phyloP scores from a whole-genome alignment of 2,329 filamentous ascomycete species.

The Alternaria consortialis region DNA sequence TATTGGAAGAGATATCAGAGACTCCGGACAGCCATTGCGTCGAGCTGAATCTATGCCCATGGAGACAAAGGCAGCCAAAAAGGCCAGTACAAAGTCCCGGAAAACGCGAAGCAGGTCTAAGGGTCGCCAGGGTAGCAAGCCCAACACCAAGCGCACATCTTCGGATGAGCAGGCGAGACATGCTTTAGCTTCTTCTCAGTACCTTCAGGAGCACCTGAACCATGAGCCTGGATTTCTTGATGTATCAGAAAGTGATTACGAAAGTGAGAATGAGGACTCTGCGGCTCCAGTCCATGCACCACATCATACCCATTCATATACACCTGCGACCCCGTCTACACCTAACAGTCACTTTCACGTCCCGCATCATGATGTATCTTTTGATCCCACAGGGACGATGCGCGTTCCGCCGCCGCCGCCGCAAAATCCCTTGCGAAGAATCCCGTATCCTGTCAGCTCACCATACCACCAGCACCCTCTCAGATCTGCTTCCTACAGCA shows the following conservation, averaged over 20 bases:
- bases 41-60: not conserved
- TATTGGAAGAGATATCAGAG: not conserved
- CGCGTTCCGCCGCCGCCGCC: not conserved
- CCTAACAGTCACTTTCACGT: not conserved
- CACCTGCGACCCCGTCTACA: not conserved
- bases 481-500: not conserved
- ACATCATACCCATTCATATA: not conserved
- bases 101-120: not conserved
- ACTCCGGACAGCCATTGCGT: not conserved
- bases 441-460: not conserved
- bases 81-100: not conserved
- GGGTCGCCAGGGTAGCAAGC: not conserved
- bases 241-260: not conserved
- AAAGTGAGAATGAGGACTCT: not conserved
- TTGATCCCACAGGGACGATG: not conserved
- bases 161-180: not conserved
- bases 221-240: not conserved
- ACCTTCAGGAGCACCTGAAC: not conserved
- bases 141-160: not conserved
- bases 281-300: not conserved
- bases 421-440: not conserved
- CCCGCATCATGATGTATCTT: not conserved
- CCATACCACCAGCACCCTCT: not conserved
- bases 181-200: not conserved
- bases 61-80: not conserved